Conservation (phyloP, 768 basidiomycete genomes). For the Mycena capillaripes region DNA sequence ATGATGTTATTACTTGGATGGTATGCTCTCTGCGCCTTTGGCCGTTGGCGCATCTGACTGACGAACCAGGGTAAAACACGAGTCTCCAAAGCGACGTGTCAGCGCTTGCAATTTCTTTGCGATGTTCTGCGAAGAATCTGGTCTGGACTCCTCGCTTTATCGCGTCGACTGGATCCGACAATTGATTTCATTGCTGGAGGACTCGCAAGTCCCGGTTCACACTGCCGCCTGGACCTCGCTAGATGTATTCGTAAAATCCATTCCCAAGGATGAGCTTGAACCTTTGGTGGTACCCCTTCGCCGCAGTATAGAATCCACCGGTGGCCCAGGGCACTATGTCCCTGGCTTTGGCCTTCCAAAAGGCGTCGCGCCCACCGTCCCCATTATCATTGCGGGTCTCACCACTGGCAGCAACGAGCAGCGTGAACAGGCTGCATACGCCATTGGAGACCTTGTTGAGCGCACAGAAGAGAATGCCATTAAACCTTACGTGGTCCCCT, state of each 20-base stretch:
- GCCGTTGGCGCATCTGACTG: neutral
- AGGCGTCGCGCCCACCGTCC: conserved; percentile 86
- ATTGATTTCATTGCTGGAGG: conserved; percentile 86
- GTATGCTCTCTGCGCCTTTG: conserved; percentile 56
- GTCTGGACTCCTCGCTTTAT: conserved; percentile 87
- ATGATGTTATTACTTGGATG: conserved; percentile 93
- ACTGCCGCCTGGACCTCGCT: conserved; percentile 87
- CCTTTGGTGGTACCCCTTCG: conserved; percentile 91
- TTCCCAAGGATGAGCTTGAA: conserved; percentile 95
- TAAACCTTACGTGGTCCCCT: conserved; percentile 95
- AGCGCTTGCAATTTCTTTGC: conserved; percentile 86
- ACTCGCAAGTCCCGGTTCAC: conserved; percentile 80
- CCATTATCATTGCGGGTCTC: conserved; percentile 92
- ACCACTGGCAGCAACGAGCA: conserved; percentile 96
- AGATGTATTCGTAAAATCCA: conserved; percentile 89
- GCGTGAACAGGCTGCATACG: conserved; percentile 94
- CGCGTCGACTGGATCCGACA: conserved; percentile 96
- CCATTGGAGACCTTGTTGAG: conserved; percentile 96
- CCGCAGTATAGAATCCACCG: conserved; percentile 88
- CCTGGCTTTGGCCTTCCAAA: conserved; percentile 91
- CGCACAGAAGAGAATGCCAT: conserved; percentile 84
- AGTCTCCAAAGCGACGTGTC: conserved; percentile 76
- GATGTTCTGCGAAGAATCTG: conserved; percentile 86
- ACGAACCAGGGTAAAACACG: conserved; percentile 82
- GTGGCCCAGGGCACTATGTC: conserved; percentile 80